Base-by-base conservation (phyloP, 2,329 filamentous ascomycete genomes). In the Trichoderma sp. region DNA sequence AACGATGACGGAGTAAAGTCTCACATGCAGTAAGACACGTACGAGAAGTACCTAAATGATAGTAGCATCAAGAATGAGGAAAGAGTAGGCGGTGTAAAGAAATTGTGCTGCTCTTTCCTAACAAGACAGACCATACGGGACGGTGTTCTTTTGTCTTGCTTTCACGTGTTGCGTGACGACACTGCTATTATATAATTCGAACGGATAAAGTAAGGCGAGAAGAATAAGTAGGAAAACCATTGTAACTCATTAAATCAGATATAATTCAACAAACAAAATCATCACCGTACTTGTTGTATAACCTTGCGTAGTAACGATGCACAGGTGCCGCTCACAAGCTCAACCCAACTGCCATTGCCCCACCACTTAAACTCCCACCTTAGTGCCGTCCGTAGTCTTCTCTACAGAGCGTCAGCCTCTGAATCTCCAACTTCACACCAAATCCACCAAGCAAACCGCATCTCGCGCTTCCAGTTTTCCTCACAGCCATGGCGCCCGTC, bases 401-500 rank as follows among this genome's bases (percentile, higher is more conserved):
- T 20, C 20, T 53, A 13, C 47, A 53, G 47, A 53, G 20, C 47
- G 23, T 53, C 47, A 13, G 47, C 47, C n/a, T 53, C 20, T 53
- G 6, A 23, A 53, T 23, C 13, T 3, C 11, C 47, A 13, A 23
- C 47, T 59, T 20, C n/a, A 11, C 43, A 13, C 17, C 55, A 23
- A 32, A 30, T 30, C 8, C 30, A 32, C 30, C 30, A 30, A 20
- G 4, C 58, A 30, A 15, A 2, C 32, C 15, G 23, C 15, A 20
- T 55, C 23, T 58, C 59, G 11, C 58, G 53, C 50, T n/a, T 15
- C 9, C 57, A 47, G 11, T 43, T 9, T 17, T 1, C 6, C 8
- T 11, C 67, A 47, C 73, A 73, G 74, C 58, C 72, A 85, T 85
- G 84, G 82, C 84, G 55, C 83, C 83, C 30, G 79, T 84, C 61